These are phyloP conservation scores for Linum lewisii DNA, from an alignment of 345 rosid species.

Conservation along the genomic window DNA sequence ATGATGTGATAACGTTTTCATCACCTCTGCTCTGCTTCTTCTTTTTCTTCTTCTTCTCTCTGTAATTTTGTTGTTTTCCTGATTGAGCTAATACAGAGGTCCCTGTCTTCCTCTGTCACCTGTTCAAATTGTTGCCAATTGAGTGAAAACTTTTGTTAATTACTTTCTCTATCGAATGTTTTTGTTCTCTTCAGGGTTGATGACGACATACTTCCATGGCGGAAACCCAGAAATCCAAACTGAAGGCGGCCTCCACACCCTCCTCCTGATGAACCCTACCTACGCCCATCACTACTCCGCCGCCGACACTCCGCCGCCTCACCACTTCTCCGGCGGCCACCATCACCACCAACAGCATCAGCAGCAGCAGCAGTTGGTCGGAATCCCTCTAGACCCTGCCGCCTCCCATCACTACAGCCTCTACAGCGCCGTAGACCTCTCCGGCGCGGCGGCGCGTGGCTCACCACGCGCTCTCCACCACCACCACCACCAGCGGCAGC, in stretches of 20 bases:
- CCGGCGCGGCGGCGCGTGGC: slow-evolving; percentile 47
- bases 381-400: slow-evolving; percentile 64
- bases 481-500: slow-evolving; percentile 10
- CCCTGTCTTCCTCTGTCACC: too few species aligned
- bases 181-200: slow-evolving; percentile 10
- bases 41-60: slow-evolving; percentile 3
- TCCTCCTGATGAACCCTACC: slow-evolving; percentile 91
- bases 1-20: too few species aligned
- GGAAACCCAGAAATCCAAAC: slow-evolving; percentile 70
- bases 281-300: slow-evolving; percentile 73
- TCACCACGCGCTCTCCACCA: slow-evolving; percentile 75
- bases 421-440: slow-evolving; percentile 49
- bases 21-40: slow-evolving; percentile 6
- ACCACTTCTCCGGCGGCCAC: slow-evolving; percentile 20
- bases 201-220: slow-evolving; percentile 71
- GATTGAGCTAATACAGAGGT: too few species aligned
- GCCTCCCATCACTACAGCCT: slow-evolving; percentile 43
- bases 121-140: too few species aligned
- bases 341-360: slow-evolving; percentile 32
- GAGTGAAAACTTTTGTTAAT: too few species aligned
- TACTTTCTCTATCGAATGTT: too few species aligned
- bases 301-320: slow-evolving; percentile 21
- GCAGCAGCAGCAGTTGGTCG: slow-evolving; percentile 57
- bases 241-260: slow-evolving; percentile 87
- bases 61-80: slow-evolving; percentile 3